Evolutionary conservation across 163 green algal species (phyloP).

Genomic region (Prototheca wickerhamii): DNA sequence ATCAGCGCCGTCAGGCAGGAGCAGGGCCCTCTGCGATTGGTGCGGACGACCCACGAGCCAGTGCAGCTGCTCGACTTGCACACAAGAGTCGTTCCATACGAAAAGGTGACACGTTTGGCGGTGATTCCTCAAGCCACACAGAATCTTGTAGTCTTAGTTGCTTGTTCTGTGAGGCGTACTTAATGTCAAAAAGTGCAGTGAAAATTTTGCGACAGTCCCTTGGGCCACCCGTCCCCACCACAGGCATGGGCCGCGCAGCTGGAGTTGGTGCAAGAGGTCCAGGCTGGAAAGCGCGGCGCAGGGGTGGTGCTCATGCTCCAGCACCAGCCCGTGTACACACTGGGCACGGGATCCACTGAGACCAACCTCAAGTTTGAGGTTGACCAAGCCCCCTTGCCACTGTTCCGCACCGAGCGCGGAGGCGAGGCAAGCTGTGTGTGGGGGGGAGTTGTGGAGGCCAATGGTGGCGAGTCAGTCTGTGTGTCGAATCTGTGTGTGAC

Average conservation of each 20-base stretch:
- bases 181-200: too few species aligned
- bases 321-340: conserved; percentile 85
- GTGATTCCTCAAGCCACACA: too few species aligned
- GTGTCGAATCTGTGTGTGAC: background rate
- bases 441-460: background rate
- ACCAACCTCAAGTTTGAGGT: conserved; percentile 75
- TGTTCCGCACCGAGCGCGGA: conserved; percentile 69
- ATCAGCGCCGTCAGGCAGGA: too few species aligned
- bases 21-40: too few species aligned
- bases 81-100: background rate
- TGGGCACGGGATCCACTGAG: conserved; percentile 68
- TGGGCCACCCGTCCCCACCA: too few species aligned
- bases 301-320: conserved; percentile 69
- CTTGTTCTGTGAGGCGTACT: too few species aligned
- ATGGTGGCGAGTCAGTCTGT: background rate
- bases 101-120: background rate
- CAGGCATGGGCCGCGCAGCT: conserved; percentile 71
- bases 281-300: background rate
- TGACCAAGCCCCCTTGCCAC: conserved; percentile 42
- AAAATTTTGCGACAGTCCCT: too few species aligned
- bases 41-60: too few species aligned
- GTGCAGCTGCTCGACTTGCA: too few species aligned
- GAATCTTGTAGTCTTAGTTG: too few species aligned
- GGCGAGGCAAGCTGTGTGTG: conserved; percentile 64
- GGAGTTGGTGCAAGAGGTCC: conserved; percentile 35